phyloP scores from a whole-genome alignment of 2,329 filamentous ascomycete genomes.

The Clarireedia hainanense region DNA sequence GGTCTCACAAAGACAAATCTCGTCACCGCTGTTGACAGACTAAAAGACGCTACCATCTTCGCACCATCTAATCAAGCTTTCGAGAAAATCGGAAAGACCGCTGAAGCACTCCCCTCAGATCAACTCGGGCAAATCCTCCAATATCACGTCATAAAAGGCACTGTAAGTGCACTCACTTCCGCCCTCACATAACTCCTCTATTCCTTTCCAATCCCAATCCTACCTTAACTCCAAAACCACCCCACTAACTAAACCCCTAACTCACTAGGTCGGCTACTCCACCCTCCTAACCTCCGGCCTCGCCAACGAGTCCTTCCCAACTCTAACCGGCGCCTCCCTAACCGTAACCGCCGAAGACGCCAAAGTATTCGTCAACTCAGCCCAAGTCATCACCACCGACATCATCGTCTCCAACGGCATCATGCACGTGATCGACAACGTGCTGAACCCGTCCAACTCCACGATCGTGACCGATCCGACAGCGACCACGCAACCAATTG shows the following conservation, averaged over 20 bases:
- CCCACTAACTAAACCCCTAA: conserved; percentile 19
- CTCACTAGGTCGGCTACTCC: conserved; percentile 24
- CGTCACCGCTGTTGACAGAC: conserved; percentile 30
- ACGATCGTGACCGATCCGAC: conserved; percentile 32
- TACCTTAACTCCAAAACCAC: neutral
- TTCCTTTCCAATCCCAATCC: neutral
- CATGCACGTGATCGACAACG: conserved; percentile 32
- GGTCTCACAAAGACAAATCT: conserved; percentile 28
- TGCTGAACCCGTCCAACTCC: conserved; percentile 38
- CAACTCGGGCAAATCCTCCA: conserved; percentile 28
- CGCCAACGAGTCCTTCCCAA: conserved; percentile 16
- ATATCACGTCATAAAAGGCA: conserved; percentile 21
- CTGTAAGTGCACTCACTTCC: neutral
- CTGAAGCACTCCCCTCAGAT: conserved; percentile 24
- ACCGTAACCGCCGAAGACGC: conserved; percentile 25
- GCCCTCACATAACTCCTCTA: neutral
- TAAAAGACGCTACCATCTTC: conserved; percentile 44
- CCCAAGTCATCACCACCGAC: conserved; percentile 32
- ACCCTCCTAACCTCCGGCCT: conserved; percentile 28
- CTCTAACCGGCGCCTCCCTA: conserved; percentile 27
- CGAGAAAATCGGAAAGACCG: conserved; percentile 30
- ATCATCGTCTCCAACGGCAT: conserved; percentile 32
- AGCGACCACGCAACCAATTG: conserved; percentile 31
- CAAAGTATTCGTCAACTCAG: conserved; percentile 34
- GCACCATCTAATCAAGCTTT: conserved; percentile 31